Evolutionary conservation across 2,329 filamentous ascomycete genomes (phyloP).

Genomic region (Hymenoscyphus repandus): DNA sequence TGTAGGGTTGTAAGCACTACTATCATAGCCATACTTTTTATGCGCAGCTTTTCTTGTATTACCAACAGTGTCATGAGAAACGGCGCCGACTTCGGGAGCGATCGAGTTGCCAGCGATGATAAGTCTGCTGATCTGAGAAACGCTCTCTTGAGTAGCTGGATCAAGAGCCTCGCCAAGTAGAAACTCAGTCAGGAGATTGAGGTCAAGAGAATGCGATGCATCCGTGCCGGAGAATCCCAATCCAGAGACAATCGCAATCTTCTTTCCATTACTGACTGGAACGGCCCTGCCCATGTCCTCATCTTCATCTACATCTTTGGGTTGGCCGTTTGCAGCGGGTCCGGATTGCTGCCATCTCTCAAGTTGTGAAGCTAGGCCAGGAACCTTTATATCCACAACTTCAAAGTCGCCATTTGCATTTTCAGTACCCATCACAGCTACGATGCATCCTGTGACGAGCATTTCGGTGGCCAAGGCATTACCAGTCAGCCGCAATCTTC

Average conservation of each 20-base stretch:
- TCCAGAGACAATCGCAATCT: slow-evolving; percentile 83
- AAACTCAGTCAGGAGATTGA: slow-evolving; percentile 79
- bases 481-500: slow-evolving; percentile 75
- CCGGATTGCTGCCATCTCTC: slow-evolving; percentile 70
- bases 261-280: slow-evolving; percentile 37
- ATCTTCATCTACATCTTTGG: slow-evolving; percentile 45
- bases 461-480: slow-evolving; percentile 60
- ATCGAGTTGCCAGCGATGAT: slow-evolving; percentile 92
- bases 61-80: slow-evolving; percentile 27
- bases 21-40: slow-evolving; percentile 95
- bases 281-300: slow-evolving; percentile 51
- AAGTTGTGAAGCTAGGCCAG: slow-evolving; percentile 79
- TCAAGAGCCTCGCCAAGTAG: slow-evolving; percentile 76
- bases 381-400: slow-evolving; percentile 82
- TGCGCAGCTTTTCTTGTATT: slow-evolving; percentile 34
- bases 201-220: slow-evolving; percentile 64
- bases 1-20: slow-evolving; percentile 77
- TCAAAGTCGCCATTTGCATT: slow-evolving; percentile 90
- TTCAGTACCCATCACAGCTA: slow-evolving; percentile 93
- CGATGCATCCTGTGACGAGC: slow-evolving; percentile 87
- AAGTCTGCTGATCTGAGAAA: slow-evolving; percentile 71
- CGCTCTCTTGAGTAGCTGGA: slow-evolving; percentile 50
- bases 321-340: slow-evolving; percentile 34
- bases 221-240: slow-evolving; percentile 75
- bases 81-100: slow-evolving; percentile 26